phyloP scores from a whole-genome alignment of 371 early-diverging fungal genomes.

The Mortierella sp. region DNA sequence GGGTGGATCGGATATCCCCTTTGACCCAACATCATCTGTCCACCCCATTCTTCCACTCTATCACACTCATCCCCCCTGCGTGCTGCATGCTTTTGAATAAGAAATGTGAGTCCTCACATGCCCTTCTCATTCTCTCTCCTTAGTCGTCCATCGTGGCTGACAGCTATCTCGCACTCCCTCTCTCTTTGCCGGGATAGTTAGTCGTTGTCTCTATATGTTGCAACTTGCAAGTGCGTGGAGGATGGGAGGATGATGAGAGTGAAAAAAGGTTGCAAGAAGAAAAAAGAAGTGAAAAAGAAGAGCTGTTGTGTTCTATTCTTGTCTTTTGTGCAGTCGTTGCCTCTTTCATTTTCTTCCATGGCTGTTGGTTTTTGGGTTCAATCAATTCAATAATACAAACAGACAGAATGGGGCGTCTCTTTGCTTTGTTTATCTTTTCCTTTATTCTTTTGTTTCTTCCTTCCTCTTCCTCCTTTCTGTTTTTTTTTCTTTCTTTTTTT shows the following conservation, averaged over 20 bases:
- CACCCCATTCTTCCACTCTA: background rate
- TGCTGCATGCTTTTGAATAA: background rate
- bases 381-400: background rate
- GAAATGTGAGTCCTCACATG: background rate
- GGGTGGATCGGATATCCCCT: background rate
- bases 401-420: background rate
- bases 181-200: background rate
- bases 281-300: background rate
- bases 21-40: background rate
- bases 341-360: background rate
- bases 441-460: background rate
- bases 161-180: background rate
- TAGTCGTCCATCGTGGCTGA: background rate
- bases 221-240: no score
- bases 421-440: background rate
- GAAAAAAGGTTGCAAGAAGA: background rate
- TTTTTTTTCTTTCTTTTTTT: background rate
- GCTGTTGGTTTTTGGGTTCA: background rate
- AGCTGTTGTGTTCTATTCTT: conserved; percentile 1
- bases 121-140: background rate
- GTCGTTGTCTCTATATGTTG: background rate
- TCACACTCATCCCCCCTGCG: background rate
- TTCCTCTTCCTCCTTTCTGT: background rate
- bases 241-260: no score
- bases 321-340: background rate